Percentiles rank a stretch among this genome's conserved stretches.
Conservation (phyloP, 345 rosid species). For the Firmiana major region DNA sequence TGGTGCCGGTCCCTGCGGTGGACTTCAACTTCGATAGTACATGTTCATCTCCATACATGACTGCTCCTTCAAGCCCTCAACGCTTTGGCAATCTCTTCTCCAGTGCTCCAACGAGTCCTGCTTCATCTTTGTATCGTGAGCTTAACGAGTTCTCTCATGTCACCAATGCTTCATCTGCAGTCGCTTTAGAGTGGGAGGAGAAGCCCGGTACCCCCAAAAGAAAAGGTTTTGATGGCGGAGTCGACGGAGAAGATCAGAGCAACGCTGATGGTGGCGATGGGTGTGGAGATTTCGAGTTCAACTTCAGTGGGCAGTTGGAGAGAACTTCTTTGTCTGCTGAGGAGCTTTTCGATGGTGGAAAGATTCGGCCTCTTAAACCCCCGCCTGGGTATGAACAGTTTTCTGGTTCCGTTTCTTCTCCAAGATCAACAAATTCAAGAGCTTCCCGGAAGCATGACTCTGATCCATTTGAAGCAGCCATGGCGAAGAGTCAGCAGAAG, state of each 20-base stretch:
- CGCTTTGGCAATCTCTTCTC: constrained; percentile 52
- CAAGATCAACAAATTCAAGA: constrained; percentile 40
- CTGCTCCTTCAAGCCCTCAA: constrained; percentile 92
- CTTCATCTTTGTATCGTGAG: constrained; percentile 24
- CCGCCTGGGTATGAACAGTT: constrained; percentile 34
- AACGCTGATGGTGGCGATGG: constrained; percentile 16
- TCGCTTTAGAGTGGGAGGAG: constrained; percentile 43
- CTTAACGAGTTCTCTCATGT: constrained; percentile 2
- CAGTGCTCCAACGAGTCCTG: constrained; percentile 70
- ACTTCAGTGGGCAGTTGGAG: constrained; percentile 73
- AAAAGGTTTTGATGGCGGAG: constrained; percentile 2
- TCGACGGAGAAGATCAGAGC: background rate
- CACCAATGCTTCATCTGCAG: constrained; percentile 24
- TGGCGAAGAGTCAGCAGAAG: constrained; percentile 24
- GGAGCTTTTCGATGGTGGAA: constrained; percentile 85
- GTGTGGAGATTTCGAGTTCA: constrained; percentile 63
- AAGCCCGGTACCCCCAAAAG: constrained; percentile 38
- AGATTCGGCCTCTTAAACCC: constrained; percentile 64
- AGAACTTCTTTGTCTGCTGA: constrained; percentile 72
- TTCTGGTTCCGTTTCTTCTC: constrained; percentile 31
- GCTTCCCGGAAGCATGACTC: constrained; percentile 23
- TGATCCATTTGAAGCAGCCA: constrained; percentile 32
- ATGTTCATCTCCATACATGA: constrained; percentile 83
- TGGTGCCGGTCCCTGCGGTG: constrained; percentile 23
- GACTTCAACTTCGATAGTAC: constrained; percentile 81